phyloP scores from a whole-genome alignment of 176 grass and related monocot species.

The Pharus latifolius region DNA sequence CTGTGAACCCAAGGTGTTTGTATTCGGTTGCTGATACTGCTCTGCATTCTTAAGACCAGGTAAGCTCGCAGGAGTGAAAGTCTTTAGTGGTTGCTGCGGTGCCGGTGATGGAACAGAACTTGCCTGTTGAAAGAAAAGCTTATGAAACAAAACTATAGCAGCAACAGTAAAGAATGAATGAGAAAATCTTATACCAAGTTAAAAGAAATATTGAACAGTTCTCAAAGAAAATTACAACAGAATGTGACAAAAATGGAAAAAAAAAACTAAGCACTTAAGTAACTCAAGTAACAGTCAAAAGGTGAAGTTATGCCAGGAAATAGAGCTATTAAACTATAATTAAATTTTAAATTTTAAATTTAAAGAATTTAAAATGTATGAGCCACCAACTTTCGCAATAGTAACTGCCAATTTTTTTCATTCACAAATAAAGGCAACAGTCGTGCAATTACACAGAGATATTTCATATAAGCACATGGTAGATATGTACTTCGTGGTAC shows the following conservation, averaged over 20 bases:
- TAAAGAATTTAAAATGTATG: no score
- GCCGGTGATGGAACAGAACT: slow-evolving; percentile 21
- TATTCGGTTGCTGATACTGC: slow-evolving; percentile 87
- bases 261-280: neutral
- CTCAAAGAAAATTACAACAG: neutral
- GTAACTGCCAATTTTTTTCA: neutral
- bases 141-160: neutral
- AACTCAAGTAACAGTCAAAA: no score
- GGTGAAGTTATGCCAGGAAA: neutral
- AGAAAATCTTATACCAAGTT: neutral
- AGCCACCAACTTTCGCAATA: no score
- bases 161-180: neutral
- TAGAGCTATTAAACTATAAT: neutral
- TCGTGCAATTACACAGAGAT: neutral
- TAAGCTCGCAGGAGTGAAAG: slow-evolving; percentile 66
- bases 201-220: neutral
- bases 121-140: slow-evolving; percentile 26
- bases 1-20: slow-evolving; percentile 78
- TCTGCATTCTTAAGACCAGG: slow-evolving; percentile 70
- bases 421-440: neutral
- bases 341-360: no score
- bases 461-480: no score
- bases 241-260: neutral
- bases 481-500: no score
- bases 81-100: slow-evolving; percentile 38